Evolutionary conservation across 257 asterid species (phyloP), one percentile per base, ranked within the genome.

Genomic region (Nicotiana obtusifolia): DNA sequence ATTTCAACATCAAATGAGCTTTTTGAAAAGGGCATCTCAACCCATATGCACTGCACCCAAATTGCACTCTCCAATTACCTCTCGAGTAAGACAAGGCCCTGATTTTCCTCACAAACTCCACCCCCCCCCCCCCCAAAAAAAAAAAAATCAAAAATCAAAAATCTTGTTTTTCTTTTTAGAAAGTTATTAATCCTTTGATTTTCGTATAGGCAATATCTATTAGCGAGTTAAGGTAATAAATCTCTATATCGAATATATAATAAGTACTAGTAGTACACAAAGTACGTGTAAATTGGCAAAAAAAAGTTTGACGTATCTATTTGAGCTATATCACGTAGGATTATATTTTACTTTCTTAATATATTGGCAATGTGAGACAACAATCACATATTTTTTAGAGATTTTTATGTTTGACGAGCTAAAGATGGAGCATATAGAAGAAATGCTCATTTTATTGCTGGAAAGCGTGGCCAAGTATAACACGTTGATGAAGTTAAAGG

Each of bases 1-100:
- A 52, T 83, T 79, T 78, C 86, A 82, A 87, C 84, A 82, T 83
- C 86, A 30, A 41, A 79, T 49, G 64, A 66, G 71, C 35, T 78
- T 57, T 54, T 20, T 69, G 84, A 87, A 82, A 80, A 82, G 62
- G 87, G 85, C 85, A 77, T 61, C 78, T 49, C 82, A 87, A 85
- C 86, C 65, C 76, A 62, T 73, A 64, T 59, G 57, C 66, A 77
- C 30, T 69, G 19, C 33, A 30, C 69, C 81, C 71, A 35, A 44
- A 68, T 30, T 82, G 7, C 82, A 75, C 81, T 68, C 61, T 82
- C 84, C 84, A 64, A 83, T 81, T 66, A 61, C 19, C 76, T 26
- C 17, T 13, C 4, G 75, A 81, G 65, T 78, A 64, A 73, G 85
- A 86, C 89, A 84, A 64, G 86, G 67, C 19, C 84, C 82, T 71